phyloP scores from a whole-genome alignment of 805 yeast species.

The Saccharomycopsis babjevae region DNA sequence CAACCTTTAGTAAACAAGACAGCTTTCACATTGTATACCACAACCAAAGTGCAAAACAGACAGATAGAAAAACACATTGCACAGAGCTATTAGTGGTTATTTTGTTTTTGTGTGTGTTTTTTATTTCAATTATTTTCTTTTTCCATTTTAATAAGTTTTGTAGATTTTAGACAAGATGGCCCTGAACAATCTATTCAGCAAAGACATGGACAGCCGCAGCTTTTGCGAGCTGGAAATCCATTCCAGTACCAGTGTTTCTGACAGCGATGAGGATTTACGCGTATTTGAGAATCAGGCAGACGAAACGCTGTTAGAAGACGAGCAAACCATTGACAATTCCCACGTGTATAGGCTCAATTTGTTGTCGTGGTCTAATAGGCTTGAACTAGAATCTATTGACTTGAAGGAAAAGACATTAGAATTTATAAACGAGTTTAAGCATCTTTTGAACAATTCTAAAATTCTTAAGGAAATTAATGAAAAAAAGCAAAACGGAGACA shows the following conservation, averaged over 20 bases:
- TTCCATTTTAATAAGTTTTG: background rate
- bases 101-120: too few species aligned
- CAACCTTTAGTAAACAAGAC: too few species aligned
- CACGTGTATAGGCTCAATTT: background rate
- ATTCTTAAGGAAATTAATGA: background rate
- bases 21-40: too few species aligned
- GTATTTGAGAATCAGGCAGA: background rate
- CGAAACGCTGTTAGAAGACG: background rate
- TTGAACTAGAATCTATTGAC: slow-evolving; percentile 9
- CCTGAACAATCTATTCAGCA: background rate
- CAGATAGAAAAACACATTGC: too few species aligned
- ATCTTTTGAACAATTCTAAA: background rate
- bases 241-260: background rate
- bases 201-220: background rate
- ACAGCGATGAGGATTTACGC: background rate
- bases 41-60: too few species aligned
- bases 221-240: background rate
- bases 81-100: too few species aligned
- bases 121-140: background rate
- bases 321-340: background rate
- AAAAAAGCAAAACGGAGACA: background rate
- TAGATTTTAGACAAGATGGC: background rate
- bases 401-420: slow-evolving; percentile 3
- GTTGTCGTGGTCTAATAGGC: slow-evolving; percentile 7
- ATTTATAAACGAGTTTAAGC: background rate